Evolutionary conservation across 768 basidiomycete genomes (phyloP), one percentile per base, ranked within the genome.

Genomic region (Trichaptum fuscoviolaceum): DNA sequence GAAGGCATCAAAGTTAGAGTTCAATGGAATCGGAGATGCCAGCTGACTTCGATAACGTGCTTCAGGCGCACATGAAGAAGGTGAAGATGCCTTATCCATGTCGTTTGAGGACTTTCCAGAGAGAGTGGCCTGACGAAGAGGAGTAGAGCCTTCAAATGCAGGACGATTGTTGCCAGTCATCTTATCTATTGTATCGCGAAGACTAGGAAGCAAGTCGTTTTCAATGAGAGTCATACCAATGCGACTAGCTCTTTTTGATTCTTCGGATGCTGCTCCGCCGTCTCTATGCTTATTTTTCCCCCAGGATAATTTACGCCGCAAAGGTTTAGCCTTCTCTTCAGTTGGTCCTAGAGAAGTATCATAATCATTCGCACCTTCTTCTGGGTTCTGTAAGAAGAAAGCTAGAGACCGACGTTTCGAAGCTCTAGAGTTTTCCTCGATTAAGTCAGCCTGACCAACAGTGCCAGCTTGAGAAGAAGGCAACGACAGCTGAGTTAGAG

Each of bases 181-280:
- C 60, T 85, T 83, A 70, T 88, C 84, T 42, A 92, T 82, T 0
- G 90, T 92, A 65, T 91, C 90, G 57, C 85, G 81, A 36, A 92
- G 78, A 20, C 89, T 87, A 9, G 90, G 90, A 42, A 92, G 74
- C 4, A 92, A 78, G 27, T 89, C 84, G 0, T 84, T 78, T 68
- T 92, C 90, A 34, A 90, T 73, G 27, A 86, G 77, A 7, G 87
- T 85, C 4, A 90, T 75, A 63, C 85, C 85, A 52, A 52, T 52
- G 20, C 42, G 42, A 20, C 42, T 52, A 52, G 15, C 42, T 52
- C 42, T 52, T 12, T 52, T 52, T 52, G 42, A 52, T 20, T 52
- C 42, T 52, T 52, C 42, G 2, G 42, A 52, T 52, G 12, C 42
- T 52, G 2, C 12, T 15, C 42, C 42, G 20, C 15, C 42, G 20